These are phyloP conservation scores for Protomyces pachydermus DNA, from an alignment of 1,139 yeast species.

Conservation along the genomic window DNA sequence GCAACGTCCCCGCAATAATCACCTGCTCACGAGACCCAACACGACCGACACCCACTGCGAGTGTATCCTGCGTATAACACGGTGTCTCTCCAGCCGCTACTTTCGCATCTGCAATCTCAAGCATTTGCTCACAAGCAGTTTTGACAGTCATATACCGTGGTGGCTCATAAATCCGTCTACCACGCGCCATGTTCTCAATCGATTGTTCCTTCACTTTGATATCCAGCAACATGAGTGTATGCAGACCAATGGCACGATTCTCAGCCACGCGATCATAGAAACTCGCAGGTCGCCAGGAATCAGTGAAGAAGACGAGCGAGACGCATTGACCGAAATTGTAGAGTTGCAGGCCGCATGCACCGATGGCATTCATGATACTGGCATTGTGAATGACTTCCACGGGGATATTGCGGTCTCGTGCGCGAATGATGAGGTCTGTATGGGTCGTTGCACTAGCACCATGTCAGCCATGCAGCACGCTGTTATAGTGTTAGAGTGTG, in stretches of 20 bases:
- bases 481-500: too few relatives aligned
- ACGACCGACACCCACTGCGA: slow-evolving; percentile 89
- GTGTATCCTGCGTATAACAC: slow-evolving; percentile 71
- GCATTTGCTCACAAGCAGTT: slow-evolving; percentile 79
- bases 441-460: slow-evolving; percentile 72
- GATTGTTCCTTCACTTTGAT: slow-evolving; percentile 97
- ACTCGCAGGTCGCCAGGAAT: slow-evolving; percentile 91
- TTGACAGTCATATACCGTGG: slow-evolving; percentile 93
- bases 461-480: background rate
- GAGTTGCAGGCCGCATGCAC: slow-evolving; percentile 92
- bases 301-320: slow-evolving; percentile 91
- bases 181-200: slow-evolving; percentile 88
- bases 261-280: slow-evolving; percentile 86
- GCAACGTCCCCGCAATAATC: slow-evolving; percentile 79
- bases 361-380: slow-evolving; percentile 96
- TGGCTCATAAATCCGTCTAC: slow-evolving; percentile 86
- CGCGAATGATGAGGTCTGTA: slow-evolving; percentile 85
- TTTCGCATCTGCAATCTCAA: slow-evolving; percentile 78
- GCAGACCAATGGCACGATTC: slow-evolving; percentile 83
- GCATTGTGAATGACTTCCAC: slow-evolving; percentile 91
- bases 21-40: slow-evolving; percentile 79
- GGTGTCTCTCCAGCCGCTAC: slow-evolving; percentile 45
- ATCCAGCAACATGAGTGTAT: slow-evolving; percentile 79
- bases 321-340: slow-evolving; percentile 96
- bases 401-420: slow-evolving; percentile 71